Evolutionary conservation across 192 early-diverging fungal genomes (phyloP), one percentile per base, ranked within the genome.

Genomic region (Coemansia sp.): DNA sequence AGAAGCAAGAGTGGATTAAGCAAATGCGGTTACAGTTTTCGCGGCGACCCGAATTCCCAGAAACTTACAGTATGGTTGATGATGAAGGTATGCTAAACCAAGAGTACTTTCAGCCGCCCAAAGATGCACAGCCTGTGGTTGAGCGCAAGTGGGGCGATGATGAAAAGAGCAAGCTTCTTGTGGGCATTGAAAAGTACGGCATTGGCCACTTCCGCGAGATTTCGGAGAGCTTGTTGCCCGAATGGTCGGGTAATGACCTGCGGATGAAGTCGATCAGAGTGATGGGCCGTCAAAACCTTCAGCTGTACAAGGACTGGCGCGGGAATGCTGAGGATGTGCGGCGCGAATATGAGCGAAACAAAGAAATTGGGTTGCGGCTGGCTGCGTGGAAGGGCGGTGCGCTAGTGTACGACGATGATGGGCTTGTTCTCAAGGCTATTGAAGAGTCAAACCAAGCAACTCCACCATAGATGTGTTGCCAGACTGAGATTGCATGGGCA

Each of bases 141-240:
- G 88, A 88, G 43, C 85, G 92, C 51, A 91, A 92, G 74, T 94
- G 93, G 93, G 91, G 88, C 14, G 92, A 92, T 3, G 85, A 85
- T n/a, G 91, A 95, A 70, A 86, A 87, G 35, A 59, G 58, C 35
- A 74, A 91, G 50, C 74, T 95, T 26, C 87, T 94, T 31, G 82
- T 90, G 54, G 92, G 93, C 6, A 92, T 95, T 47, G 89, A 86
- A 64, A 89, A 83, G 57, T 80, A 91, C 55, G 93, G 92, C 10
- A 92, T 95, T 69, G 92, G 93, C 11, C 92, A 93, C 63, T 95
- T 94, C 68, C 84, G 90, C 45, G 91, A 92, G 64, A 94, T 94
- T 29, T 89, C 92, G 0, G 90, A 93, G 54, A 85, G 79, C 51
- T 65, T 88, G 22, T 72, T 95, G 17, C 86, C 91, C 7, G 84